phyloP scores from a whole-genome alignment of 1,139 yeast genomes.

The Komagataea norvegica region DNA sequence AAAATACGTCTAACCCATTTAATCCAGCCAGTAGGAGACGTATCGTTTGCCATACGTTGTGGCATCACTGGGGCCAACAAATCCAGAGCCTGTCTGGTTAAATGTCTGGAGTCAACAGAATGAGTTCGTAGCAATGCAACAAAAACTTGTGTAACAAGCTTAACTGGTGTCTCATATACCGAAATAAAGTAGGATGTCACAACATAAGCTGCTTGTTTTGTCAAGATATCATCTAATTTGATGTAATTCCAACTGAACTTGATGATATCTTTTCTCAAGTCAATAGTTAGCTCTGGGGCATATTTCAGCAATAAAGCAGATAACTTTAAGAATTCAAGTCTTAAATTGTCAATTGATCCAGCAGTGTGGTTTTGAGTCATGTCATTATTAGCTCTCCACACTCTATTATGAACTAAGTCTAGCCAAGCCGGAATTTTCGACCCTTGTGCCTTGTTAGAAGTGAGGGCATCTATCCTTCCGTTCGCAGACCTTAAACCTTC shows the following conservation, averaged over 20 bases:
- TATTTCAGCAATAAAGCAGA: constrained; percentile 73
- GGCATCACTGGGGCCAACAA: constrained; percentile 86
- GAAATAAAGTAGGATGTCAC: constrained; percentile 83
- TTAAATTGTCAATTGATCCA: constrained; percentile 68
- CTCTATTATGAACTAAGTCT: constrained; percentile 49
- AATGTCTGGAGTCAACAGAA: constrained; percentile 76
- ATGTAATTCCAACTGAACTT: constrained; percentile 94
- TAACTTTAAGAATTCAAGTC: constrained; percentile 76
- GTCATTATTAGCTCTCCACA: constrained; percentile 69
- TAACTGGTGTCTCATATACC: constrained; percentile 84
- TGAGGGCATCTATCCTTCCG: constrained; percentile 47
- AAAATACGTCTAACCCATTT: constrained; percentile 93
- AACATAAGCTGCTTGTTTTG: constrained; percentile 91
- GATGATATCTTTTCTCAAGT: constrained; percentile 79
- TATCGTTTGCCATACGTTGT: constrained; percentile 54
- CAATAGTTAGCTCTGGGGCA: constrained; percentile 56
- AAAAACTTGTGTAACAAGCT: constrained; percentile 86
- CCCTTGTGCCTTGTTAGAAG: constrained; percentile 30
- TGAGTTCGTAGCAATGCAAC: constrained; percentile 84
- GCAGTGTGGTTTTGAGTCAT: constrained; percentile 54
- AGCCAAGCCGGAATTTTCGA: constrained; percentile 54
- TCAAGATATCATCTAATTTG: constrained; percentile 80
- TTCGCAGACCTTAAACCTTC: constrained; percentile 53
- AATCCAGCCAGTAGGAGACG: constrained; percentile 74
- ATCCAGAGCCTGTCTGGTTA: constrained; percentile 86